These are phyloP conservation scores for Populus tomentosa DNA, from an alignment of 441 rosid species.

Conservation along the genomic window DNA sequence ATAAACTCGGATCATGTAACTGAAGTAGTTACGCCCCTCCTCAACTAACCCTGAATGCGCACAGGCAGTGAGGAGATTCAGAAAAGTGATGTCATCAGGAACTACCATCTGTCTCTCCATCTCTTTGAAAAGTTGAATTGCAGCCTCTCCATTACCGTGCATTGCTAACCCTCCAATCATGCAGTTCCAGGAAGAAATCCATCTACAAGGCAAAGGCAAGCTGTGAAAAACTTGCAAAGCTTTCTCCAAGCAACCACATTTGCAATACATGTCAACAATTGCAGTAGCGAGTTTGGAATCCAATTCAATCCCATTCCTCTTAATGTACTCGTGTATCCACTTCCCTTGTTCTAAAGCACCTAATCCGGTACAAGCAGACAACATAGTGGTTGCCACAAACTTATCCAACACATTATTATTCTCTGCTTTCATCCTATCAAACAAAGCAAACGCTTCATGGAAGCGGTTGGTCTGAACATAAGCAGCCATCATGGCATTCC, in stretches of 20 bases:
- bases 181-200: slow-evolving; percentile 34
- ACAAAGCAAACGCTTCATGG: slow-evolving; percentile 34
- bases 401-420: slow-evolving; percentile 17
- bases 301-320: slow-evolving; percentile 26
- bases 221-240: slow-evolving; percentile 20
- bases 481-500: slow-evolving; percentile 41
- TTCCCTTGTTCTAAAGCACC: slow-evolving; percentile 34
- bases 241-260: slow-evolving; percentile 32
- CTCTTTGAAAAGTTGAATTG: slow-evolving; percentile 26
- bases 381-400: slow-evolving; percentile 30
- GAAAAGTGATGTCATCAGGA: slow-evolving; percentile 34
- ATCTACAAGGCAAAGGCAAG: slow-evolving; percentile 3
- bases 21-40: slow-evolving; percentile 25
- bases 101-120: slow-evolving; percentile 23
- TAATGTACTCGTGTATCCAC: slow-evolving; percentile 31
- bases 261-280: slow-evolving; percentile 40
- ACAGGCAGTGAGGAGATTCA: slow-evolving; percentile 36
- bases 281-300: slow-evolving; percentile 33
- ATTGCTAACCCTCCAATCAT: slow-evolving; percentile 37
- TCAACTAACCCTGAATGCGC: slow-evolving; percentile 34
- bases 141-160: slow-evolving; percentile 28
- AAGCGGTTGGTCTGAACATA: slow-evolving; percentile 19
- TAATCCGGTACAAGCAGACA: slow-evolving; percentile 33
- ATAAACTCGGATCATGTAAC: slow-evolving; percentile 22
- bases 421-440: slow-evolving; percentile 30